A percentile compares a stretch with the other conserved stretches of the same genome.
These are phyloP conservation scores for Tetraselmis chui DNA, from an alignment of 139 green algal species.

Conservation along the genomic window DNA sequence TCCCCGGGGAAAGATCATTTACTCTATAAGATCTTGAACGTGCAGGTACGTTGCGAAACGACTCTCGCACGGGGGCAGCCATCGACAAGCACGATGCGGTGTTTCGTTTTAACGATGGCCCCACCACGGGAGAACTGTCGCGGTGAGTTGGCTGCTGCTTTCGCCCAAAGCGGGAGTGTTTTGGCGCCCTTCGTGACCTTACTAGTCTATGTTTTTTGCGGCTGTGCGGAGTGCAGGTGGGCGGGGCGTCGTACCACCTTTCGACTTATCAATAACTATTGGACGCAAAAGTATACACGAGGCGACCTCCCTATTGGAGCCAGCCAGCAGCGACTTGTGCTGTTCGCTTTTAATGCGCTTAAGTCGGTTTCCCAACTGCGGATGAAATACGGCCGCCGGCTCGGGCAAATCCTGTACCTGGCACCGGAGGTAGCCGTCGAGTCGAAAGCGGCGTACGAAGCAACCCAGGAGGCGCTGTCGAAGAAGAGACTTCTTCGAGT, in stretches of 20 bases:
- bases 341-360: background rate
- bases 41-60: background rate
- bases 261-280: background rate
- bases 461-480: background rate
- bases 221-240: background rate
- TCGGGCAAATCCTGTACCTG: background rate
- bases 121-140: background rate
- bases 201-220: too few species aligned
- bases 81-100: background rate
- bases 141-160: too few species aligned
- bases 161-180: too few species aligned
- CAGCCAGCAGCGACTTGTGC: background rate
- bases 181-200: too few species aligned
- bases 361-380: background rate
- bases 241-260: background rate
- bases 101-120: background rate
- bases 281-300: background rate
- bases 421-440: background rate
- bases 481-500: background rate
- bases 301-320: background rate
- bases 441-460: background rate
- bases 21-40: too few species aligned
- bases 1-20: too few species aligned
- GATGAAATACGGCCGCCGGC: background rate
- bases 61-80: background rate